These are phyloP conservation scores for Teratosphaeria pseudoeucalypti DNA, from an alignment of 2,329 filamentous ascomycete species.

Conservation along the genomic window DNA sequence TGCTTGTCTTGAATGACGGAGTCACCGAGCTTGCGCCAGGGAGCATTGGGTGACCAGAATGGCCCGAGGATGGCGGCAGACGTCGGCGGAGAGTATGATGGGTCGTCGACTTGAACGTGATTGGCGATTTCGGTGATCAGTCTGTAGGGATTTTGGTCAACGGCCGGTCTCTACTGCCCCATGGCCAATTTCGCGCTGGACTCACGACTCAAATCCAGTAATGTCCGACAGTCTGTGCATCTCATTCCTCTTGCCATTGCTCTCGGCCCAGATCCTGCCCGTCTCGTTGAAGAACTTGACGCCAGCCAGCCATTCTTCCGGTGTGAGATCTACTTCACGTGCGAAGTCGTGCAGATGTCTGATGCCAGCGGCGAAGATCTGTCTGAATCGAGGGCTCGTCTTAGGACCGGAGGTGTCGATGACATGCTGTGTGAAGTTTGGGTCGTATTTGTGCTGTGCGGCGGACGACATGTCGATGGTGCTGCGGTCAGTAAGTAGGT, in stretches of 20 bases:
- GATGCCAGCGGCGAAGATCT: conserved; percentile 55
- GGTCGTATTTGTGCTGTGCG: conserved; percentile 49
- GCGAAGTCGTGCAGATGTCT: conserved; percentile 68
- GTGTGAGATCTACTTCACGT: conserved; percentile 64
- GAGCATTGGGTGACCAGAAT: conserved; percentile 67
- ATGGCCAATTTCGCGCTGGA: conserved; percentile 8
- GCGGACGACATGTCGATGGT: conserved; percentile 1
- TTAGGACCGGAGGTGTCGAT: conserved; percentile 64
- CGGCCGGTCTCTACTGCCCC: neutral
- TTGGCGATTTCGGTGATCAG: conserved; percentile 58
- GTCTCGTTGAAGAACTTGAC: conserved; percentile 67
- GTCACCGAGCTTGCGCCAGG: conserved; percentile 57
- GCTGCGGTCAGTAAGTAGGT: neutral
- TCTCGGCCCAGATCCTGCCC: conserved; percentile 50
- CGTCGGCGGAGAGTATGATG: conserved; percentile 50
- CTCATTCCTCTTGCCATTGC: conserved; percentile 60
- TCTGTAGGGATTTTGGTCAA: conserved; percentile 24
- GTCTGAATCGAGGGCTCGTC: conserved; percentile 52
- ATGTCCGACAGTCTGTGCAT: conserved; percentile 63
- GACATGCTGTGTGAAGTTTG: conserved; percentile 65
- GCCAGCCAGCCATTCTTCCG: conserved; percentile 66
- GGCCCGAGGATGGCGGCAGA: conserved; percentile 67
- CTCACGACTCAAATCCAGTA: conserved; percentile 61
- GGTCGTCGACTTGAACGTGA: conserved; percentile 50
- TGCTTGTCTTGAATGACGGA: conserved; percentile 55